These are phyloP conservation scores for Retiboletus fuscus DNA, from an alignment of 1,284 basidiomycete genomes.

Conservation along the genomic window DNA sequence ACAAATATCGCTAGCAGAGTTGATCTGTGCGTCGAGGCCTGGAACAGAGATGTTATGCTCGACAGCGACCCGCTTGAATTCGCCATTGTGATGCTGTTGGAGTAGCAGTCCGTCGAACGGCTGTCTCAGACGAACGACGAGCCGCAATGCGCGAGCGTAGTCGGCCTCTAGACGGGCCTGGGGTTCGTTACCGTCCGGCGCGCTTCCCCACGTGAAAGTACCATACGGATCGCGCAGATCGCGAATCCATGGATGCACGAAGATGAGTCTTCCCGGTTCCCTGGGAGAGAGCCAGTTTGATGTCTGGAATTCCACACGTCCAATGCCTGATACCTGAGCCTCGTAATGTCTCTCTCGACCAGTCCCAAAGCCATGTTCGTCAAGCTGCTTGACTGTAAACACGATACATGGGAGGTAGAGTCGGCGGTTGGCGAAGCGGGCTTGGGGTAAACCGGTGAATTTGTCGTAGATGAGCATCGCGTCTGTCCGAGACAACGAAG, in stretches of 20 bases:
- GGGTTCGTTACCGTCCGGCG: background rate
- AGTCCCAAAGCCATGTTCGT: background rate
- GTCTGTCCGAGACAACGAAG: background rate
- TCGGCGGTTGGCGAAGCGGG: background rate
- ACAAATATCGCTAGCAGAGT: background rate
- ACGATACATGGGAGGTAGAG: conserved; percentile 15
- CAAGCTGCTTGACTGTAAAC: background rate
- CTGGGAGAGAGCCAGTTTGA: background rate
- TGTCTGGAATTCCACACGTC: too few species aligned
- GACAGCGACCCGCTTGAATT: background rate
- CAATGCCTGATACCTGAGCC: background rate
- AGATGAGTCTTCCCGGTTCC: background rate
- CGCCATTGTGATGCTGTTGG: background rate
- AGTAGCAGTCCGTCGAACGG: conserved; percentile 1
- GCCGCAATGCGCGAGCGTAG: conserved; percentile 9
- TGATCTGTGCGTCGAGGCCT: background rate
- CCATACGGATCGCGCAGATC: conserved; percentile 14
- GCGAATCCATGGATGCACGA: conserved; percentile 21
- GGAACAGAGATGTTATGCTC: background rate
- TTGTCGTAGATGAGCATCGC: background rate
- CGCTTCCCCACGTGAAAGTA: background rate
- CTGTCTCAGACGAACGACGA: conserved; percentile 22
- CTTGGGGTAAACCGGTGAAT: background rate
- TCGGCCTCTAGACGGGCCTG: background rate
- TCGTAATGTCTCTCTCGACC: background rate